These are phyloP conservation scores for Stereocaulon alpinum DNA, from an alignment of 495 filamentous ascomycete genomes.

Conservation along the genomic window DNA sequence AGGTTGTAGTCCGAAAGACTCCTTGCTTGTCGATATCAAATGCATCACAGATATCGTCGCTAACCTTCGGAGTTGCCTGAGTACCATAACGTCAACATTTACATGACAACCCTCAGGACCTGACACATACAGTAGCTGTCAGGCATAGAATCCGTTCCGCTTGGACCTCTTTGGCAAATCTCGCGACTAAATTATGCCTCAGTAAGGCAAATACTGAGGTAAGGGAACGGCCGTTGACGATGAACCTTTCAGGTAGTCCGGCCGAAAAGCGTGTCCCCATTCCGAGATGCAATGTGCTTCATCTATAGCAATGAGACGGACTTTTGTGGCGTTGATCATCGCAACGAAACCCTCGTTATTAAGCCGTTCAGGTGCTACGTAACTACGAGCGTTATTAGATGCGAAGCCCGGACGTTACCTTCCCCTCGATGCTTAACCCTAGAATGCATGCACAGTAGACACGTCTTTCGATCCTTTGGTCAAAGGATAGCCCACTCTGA, in stretches of 20 bases:
- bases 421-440: neutral
- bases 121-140: slow-evolving; percentile 38
- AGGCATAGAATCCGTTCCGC: slow-evolving; percentile 49
- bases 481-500: no score
- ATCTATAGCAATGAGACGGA: slow-evolving; percentile 48
- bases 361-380: slow-evolving; percentile 47
- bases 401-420: neutral
- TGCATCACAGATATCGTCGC: slow-evolving; percentile 40
- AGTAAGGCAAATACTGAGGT: neutral
- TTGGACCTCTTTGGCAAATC: slow-evolving; percentile 44
- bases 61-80: slow-evolving; percentile 42
- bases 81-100: neutral
- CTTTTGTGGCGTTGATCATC: slow-evolving; percentile 37
- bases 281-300: slow-evolving; percentile 53
- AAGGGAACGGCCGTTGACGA: neutral
- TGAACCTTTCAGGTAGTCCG: slow-evolving; percentile 43
- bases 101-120: neutral
- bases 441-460: neutral
- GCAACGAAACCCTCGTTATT: slow-evolving; percentile 50
- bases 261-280: slow-evolving; percentile 51
- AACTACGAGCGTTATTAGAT: slow-evolving; percentile 8
- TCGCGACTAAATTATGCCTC: slow-evolving; percentile 31
- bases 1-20: slow-evolving; percentile 46
- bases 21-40: slow-evolving; percentile 41
- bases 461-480: neutral